These are phyloP conservation scores for Boletus reticulatus DNA, from an alignment of 768 basidiomycete genomes.

Conservation along the genomic window DNA sequence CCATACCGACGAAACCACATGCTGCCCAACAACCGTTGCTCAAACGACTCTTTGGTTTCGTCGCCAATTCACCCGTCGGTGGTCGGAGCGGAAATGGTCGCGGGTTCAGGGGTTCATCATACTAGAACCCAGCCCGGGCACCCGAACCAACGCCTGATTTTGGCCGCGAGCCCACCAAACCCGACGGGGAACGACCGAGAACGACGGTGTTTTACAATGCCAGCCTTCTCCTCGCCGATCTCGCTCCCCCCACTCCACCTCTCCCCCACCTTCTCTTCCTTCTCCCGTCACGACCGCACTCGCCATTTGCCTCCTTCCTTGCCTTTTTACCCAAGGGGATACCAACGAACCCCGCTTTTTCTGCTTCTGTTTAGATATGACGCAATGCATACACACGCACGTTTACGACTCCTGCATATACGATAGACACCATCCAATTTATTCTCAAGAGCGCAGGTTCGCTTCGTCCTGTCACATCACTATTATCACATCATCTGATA, in stretches of 20 bases:
- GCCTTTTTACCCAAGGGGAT: conserved; percentile 3
- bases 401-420: conserved; percentile 23
- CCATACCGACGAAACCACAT: conserved; percentile 29
- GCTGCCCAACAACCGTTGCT: conserved; percentile 25
- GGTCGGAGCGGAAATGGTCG: conserved; percentile 25
- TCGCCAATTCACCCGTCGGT: conserved; percentile 21
- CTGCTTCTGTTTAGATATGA: conserved; percentile 19
- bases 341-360: neutral
- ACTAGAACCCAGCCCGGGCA: conserved; percentile 12
- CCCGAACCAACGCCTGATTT: neutral
- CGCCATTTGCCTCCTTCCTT: conserved; percentile 7
- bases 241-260: conserved; percentile 1
- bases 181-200: neutral
- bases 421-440: conserved; percentile 21
- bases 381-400: conserved; percentile 28
- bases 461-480: conserved; percentile 1
- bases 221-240: conserved; percentile 12
- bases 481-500: conserved; percentile 5
- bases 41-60: conserved; percentile 30
- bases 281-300: conserved; percentile 5
- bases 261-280: conserved; percentile 11
- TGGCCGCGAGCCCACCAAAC: neutral
- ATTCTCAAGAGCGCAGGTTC: conserved; percentile 10
- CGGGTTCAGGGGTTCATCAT: conserved; percentile 23
- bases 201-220: conserved; percentile 3